These are phyloP conservation scores for Capsella bursapastoris DNA, from an alignment of 345 rosid genomes.

Conservation along the genomic window DNA sequence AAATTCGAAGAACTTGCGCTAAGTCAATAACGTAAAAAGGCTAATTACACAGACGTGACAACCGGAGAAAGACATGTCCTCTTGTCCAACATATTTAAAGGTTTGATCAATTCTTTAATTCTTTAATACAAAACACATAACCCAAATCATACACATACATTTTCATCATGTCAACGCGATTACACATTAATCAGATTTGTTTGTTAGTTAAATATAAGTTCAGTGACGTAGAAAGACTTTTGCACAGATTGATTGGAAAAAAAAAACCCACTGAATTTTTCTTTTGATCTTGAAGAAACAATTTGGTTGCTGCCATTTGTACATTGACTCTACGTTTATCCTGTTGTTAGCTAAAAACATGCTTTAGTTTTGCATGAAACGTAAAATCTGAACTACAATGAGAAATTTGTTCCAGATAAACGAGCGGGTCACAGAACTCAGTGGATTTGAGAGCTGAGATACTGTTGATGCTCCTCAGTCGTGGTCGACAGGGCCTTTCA, in stretches of 20 bases:
- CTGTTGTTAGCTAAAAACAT: constrained; percentile 15
- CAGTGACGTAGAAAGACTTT: not conserved
- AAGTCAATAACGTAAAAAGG: constrained; percentile 1
- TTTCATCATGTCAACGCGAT: not conserved
- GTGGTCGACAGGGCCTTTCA: constrained; percentile 36
- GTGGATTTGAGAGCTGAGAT: constrained; percentile 30
- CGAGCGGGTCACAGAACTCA: constrained; percentile 2
- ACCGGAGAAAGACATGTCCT: constrained; percentile 38
- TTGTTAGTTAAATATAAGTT: no score
- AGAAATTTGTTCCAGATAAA: not conserved
- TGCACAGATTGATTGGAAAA: not conserved
- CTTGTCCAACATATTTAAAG: constrained; percentile 10
- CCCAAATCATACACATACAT: constrained; percentile 4
- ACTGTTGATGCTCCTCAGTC: constrained; percentile 50
- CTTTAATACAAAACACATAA: not conserved
- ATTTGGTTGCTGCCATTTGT: constrained; percentile 12
- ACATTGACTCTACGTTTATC: constrained; percentile 14
- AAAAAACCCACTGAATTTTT: not conserved
- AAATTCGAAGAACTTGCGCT: not conserved
- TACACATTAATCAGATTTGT: not conserved
- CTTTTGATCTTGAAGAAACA: not conserved
- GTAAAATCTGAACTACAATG: constrained; percentile 8
- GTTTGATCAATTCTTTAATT: not conserved
- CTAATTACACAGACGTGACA: constrained; percentile 21
- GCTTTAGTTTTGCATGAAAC: constrained; percentile 26